These are phyloP conservation scores for Byssoonygena ceratinophila DNA, from an alignment of 2,329 filamentous ascomycete species.

Conservation along the genomic window DNA sequence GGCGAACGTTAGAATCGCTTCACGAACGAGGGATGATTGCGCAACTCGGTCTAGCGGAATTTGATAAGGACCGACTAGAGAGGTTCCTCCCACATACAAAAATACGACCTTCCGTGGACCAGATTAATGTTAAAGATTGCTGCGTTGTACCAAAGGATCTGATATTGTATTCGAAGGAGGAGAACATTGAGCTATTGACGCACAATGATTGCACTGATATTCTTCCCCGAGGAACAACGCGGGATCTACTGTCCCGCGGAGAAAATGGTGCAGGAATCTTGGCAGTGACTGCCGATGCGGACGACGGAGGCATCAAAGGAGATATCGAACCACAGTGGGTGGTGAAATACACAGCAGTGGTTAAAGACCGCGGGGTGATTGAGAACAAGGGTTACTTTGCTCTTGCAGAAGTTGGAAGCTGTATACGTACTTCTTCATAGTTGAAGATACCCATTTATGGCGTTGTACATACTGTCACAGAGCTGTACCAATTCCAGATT, in stretches of 20 bases:
- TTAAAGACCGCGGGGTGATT: slow-evolving; percentile 85
- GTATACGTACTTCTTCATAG: slow-evolving; percentile 26
- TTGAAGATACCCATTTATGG: neutral
- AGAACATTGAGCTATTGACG: slow-evolving; percentile 77
- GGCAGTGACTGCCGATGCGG: slow-evolving; percentile 45
- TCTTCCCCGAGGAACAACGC: slow-evolving; percentile 69
- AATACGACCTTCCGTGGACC: slow-evolving; percentile 71
- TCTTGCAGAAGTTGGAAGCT: slow-evolving; percentile 57
- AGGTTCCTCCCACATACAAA: slow-evolving; percentile 61
- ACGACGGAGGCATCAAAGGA: slow-evolving; percentile 54
- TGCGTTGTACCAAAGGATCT: slow-evolving; percentile 89
- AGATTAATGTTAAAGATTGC: slow-evolving; percentile 93
- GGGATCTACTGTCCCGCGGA: slow-evolving; percentile 68
- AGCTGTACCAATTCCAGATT: neutral
- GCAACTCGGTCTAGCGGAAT: slow-evolving; percentile 78
- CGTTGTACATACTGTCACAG: neutral
- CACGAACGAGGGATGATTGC: slow-evolving; percentile 60
- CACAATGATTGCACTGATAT: slow-evolving; percentile 93
- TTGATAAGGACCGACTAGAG: slow-evolving; percentile 72
- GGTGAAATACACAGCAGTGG: slow-evolving; percentile 91
- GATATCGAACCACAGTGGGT: slow-evolving; percentile 87
- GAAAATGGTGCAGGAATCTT: slow-evolving; percentile 65
- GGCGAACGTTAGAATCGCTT: slow-evolving; percentile 59
- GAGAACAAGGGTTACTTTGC: slow-evolving; percentile 99
- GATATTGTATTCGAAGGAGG: slow-evolving; percentile 68